Percentiles rank a stretch among this genome's conserved stretches.
Evolutionary conservation across 73 alveolate species (phyloP).

Genomic region (Breviolum minutum): DNA sequence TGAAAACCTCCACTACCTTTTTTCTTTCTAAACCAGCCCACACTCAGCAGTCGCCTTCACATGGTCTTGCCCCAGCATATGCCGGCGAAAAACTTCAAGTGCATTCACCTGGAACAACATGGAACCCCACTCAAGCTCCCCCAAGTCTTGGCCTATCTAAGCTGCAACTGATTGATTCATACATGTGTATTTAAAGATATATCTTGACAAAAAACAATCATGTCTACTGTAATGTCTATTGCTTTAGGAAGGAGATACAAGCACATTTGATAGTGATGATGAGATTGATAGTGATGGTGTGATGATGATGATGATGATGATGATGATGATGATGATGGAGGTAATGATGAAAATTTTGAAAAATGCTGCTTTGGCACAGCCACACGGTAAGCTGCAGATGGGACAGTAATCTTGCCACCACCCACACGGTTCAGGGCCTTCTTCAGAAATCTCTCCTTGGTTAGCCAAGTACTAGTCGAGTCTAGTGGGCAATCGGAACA

Average conservation of each 20-base stretch:
- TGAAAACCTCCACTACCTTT: not conserved
- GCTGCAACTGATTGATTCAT: too few species aligned
- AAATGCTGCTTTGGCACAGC: not conserved
- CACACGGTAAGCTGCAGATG: not conserved
- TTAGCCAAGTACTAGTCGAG: too few species aligned
- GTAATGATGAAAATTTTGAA: not conserved
- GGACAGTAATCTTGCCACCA: not conserved
- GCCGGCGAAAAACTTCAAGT: not conserved
- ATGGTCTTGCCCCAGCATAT: not conserved
- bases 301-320: not conserved
- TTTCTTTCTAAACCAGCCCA: not conserved
- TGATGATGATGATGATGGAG: not conserved
- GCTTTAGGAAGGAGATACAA: not conserved
- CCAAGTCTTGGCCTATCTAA: too few species aligned
- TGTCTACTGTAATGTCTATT: not conserved
- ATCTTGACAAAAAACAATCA: not conserved
- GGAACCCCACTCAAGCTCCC: too few species aligned
- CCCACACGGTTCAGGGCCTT: not conserved
- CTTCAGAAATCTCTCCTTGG: not conserved
- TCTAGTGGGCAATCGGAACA: too few species aligned
- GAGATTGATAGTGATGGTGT: not conserved
- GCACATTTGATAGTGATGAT: not conserved
- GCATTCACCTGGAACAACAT: not conserved
- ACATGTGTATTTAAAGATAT: too few species aligned
- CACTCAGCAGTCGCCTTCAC: not conserved